A percentile compares a stretch with the other conserved stretches of the same genome.
These are phyloP conservation scores for Neonectria coccinea DNA, from an alignment of 2,329 filamentous ascomycete species.

Conservation along the genomic window DNA sequence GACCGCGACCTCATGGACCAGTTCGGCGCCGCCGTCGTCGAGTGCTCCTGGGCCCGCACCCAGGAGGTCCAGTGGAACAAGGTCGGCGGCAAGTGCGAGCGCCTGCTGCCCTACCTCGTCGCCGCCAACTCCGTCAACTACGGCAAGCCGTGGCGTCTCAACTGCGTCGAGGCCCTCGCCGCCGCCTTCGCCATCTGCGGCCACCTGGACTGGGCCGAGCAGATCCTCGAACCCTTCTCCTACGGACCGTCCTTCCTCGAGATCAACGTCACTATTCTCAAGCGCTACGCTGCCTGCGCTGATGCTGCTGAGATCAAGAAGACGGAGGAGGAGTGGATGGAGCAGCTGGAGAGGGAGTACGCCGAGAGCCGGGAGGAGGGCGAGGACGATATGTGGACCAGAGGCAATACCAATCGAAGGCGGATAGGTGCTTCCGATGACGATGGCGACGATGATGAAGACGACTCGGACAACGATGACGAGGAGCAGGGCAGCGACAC, in stretches of 20 bases:
- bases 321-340: constrained; percentile 88
- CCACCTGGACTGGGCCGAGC: constrained; percentile 88
- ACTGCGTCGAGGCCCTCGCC: constrained; percentile 94
- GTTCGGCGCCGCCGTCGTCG: constrained; percentile 93
- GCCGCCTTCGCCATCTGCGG: constrained; percentile 95
- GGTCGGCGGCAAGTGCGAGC: constrained; percentile 93
- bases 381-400: constrained; percentile 86
- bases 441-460: constrained; percentile 57
- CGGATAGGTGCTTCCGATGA: constrained; percentile 67
- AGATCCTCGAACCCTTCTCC: constrained; percentile 84
- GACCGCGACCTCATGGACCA: constrained; percentile 86
- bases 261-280: constrained; percentile 87
- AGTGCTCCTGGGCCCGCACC: constrained; percentile 96
- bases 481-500: constrained; percentile 60
- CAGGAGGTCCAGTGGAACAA: constrained; percentile 90
- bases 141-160: constrained; percentile 92
- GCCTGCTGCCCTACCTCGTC: constrained; percentile 92
- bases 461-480: constrained; percentile 60
- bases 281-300: constrained; percentile 84
- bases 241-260: constrained; percentile 91
- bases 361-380: constrained; percentile 78
- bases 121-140: constrained; percentile 98
- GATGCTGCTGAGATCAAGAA: constrained; percentile 86
- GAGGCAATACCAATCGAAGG: constrained; percentile 85
- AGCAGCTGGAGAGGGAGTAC: constrained; percentile 90